Evolutionary conservation across 2,329 filamentous ascomycete species (phyloP).

Genomic region (Beauveria sp.): DNA sequence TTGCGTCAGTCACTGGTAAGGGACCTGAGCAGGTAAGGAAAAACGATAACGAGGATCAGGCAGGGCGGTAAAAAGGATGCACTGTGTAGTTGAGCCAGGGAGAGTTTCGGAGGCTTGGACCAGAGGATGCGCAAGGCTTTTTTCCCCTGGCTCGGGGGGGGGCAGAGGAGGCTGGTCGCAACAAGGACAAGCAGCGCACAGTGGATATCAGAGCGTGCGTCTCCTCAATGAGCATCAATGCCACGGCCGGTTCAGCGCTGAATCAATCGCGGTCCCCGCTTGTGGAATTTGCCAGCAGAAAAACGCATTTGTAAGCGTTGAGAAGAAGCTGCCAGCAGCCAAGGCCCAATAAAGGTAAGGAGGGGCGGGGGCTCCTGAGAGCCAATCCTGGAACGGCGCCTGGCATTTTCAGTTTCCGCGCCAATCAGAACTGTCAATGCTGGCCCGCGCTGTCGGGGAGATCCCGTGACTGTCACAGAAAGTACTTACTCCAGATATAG

Average conservation of each 20-base stretch:
- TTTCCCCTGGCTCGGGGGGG: neutral
- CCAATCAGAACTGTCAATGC: neutral
- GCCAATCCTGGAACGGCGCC: slow-evolving; percentile 3
- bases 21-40: neutral
- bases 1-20: neutral
- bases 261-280: neutral
- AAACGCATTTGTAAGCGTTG: slow-evolving; percentile 12
- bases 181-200: neutral
- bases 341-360: too few relatives aligned
- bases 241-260: neutral
- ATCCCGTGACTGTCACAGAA: neutral
- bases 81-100: slow-evolving; percentile 3
- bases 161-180: neutral
- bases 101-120: neutral
- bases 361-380: neutral
- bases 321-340: neutral
- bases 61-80: neutral
- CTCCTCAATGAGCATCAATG: neutral
- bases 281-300: slow-evolving; percentile 11
- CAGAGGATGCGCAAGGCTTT: neutral
- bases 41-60: neutral
- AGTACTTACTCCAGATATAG: neutral
- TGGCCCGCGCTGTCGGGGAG: neutral
- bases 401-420: too few relatives aligned
- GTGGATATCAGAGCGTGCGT: neutral